Base-by-base conservation (phyloP, 257 asterid genomes). In the Plantago major region DNA sequence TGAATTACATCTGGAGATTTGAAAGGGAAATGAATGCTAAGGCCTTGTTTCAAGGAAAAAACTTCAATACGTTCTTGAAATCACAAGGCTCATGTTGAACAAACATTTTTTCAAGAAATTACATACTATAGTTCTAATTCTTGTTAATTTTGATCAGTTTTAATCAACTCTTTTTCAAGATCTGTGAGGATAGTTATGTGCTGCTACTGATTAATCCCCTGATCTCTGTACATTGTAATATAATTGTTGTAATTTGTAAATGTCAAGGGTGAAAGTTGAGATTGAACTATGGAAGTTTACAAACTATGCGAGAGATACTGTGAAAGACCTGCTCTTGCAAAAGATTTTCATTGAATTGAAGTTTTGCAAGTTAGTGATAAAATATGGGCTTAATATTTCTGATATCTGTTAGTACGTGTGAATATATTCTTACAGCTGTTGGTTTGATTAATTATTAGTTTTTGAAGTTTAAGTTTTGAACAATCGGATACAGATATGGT, bases 1-100 rank as follows among this genome's bases (percentile, higher is more conserved):
- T 93, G 74, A 93, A 93, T 40, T 93, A 87, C 62, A 87, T 93
- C 18, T 93, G 99, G 99, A 89, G 97, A 74, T 93, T 89, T 55
- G 97, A 89, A 67, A 79, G 95, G 60, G 96, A 89, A 79, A 93
- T 87, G 97, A 87, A 82, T 68, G 96, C 95, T 1, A 84, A 81
- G 74, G 85, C 93, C 64, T 77, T 86, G 48, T 76, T 82, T 46
- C 89, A 79, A 46, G 83, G 76, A 75, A 65, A 67, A 52, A 79
- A 82, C 61, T 71, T 79, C 68, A 78, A 75, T 48, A 79, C 77
- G 46, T 78, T 74, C 66, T 64, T 73, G 73, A 80, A 58, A 40
- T 64, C 74, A 38, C 74, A 70, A 53, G 64, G 66, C 69, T 60
- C 65, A 58, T 59, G 48, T 68, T 61, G 28, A 48, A 55, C 48